Evolutionary conservation across 1,284 basidiomycete species (phyloP).

Genomic region (Irpex sp.): DNA sequence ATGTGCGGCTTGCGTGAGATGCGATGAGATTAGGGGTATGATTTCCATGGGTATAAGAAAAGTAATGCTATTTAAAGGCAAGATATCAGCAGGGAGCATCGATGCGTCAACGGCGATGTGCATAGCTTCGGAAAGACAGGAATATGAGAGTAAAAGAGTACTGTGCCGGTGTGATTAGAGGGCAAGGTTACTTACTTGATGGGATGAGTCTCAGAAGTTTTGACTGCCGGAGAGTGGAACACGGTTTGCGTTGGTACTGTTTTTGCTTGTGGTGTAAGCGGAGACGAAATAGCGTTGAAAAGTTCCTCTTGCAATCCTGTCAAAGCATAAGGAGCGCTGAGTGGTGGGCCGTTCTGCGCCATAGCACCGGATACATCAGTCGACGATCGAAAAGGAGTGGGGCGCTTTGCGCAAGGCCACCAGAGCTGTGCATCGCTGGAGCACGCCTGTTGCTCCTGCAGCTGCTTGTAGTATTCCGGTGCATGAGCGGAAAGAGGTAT

Average conservation of each 20-base stretch:
- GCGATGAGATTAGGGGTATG: slow-evolving; percentile 52
- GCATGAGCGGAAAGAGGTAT: slow-evolving; percentile 68
- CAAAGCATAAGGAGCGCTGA: slow-evolving; percentile 13
- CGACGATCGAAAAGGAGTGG: slow-evolving; percentile 4
- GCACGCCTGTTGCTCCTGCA: slow-evolving; percentile 59
- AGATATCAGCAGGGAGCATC: not conserved
- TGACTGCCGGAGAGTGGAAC: slow-evolving; percentile 33
- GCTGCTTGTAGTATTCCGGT: slow-evolving; percentile 57
- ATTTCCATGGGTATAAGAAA: slow-evolving; percentile 62
- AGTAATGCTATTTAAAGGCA: slow-evolving; percentile 51
- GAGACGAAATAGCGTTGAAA: slow-evolving; percentile 48
- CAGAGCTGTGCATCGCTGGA: slow-evolving; percentile 43
- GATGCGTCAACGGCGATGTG: not conserved
- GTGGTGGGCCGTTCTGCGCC: slow-evolving; percentile 12
- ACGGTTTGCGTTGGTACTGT: slow-evolving; percentile 8
- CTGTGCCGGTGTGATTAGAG: not conserved
- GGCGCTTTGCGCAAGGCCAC: slow-evolving; percentile 41
- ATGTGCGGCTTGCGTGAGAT: slow-evolving; percentile 32
- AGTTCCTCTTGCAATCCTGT: slow-evolving; percentile 43
- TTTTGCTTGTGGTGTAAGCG: slow-evolving; percentile 26
- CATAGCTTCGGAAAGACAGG: not conserved
- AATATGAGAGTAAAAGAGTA: not conserved
- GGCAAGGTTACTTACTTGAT: slow-evolving; percentile 60
- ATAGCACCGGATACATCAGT: not conserved
- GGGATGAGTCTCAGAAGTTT: slow-evolving; percentile 81